Evolutionary conservation across 345 rosid species (phyloP).

Genomic region (Acer campestre): DNA sequence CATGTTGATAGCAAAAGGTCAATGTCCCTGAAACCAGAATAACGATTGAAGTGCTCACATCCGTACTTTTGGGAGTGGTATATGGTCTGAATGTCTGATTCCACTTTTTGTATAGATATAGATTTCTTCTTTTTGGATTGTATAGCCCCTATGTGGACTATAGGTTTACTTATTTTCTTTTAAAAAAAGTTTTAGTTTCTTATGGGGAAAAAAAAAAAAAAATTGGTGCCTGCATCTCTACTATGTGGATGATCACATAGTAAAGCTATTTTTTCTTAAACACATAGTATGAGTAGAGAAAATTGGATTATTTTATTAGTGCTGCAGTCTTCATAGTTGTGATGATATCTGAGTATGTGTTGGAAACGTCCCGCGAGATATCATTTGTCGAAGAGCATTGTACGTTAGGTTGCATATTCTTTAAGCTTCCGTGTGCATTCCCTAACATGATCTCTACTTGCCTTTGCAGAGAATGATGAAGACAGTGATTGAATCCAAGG

Average conservation of each 20-base stretch:
- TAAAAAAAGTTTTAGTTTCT: background rate
- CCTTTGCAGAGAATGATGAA: slow-evolving; percentile 36
- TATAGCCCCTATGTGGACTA: background rate
- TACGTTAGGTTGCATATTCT: background rate
- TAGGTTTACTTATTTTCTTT: background rate
- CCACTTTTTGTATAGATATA: background rate
- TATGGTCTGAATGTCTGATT: background rate
- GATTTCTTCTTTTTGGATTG: background rate
- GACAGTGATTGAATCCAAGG: slow-evolving; percentile 38
- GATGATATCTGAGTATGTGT: background rate
- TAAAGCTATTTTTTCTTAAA: no score
- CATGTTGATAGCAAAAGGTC: no score
- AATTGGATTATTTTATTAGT: background rate
- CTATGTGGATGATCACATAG: background rate
- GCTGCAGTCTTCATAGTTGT: background rate
- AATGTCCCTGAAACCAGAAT: no score
- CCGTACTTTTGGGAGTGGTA: background rate
- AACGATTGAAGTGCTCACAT: background rate
- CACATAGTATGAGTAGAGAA: background rate
- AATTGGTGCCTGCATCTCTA: background rate
- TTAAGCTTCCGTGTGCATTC: background rate
- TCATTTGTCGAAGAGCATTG: background rate
- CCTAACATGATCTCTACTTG: background rate
- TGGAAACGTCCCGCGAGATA: background rate
- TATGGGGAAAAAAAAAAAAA: no score